Evolutionary conservation across 2,329 filamentous ascomycete species (phyloP).

Genomic region (Venturia pyrina): DNA sequence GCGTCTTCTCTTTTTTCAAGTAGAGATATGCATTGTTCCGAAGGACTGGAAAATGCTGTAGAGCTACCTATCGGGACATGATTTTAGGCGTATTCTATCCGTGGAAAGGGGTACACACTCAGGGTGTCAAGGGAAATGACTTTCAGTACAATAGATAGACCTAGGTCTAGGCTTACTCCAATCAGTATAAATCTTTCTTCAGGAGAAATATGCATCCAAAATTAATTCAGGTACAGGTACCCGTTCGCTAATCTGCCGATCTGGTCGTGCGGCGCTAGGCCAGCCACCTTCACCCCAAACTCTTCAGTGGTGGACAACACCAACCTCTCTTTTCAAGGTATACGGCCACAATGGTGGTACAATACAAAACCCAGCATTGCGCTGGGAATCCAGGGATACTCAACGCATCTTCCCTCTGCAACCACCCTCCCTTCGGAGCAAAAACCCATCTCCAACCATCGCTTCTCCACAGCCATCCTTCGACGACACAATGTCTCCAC

Average conservation of each 20-base stretch:
- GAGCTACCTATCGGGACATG: background rate
- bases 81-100: too few species aligned
- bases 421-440: background rate
- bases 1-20: background rate
- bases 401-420: background rate
- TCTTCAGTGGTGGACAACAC: background rate
- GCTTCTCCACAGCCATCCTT: background rate
- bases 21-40: background rate
- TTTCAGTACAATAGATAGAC: too few species aligned
- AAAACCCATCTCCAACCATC: background rate
- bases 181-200: background rate
- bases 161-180: background rate
- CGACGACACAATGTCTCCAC: background rate
- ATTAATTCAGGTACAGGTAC: background rate
- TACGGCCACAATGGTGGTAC: background rate
- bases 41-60: background rate
- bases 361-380: slow-evolving; percentile 5
- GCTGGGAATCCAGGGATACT: background rate
- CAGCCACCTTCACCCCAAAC: background rate
- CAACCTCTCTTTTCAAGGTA: background rate
- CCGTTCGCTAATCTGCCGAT: background rate
- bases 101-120: too few species aligned
- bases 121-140: too few species aligned
- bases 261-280: background rate
- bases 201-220: background rate